Base-by-base conservation (phyloP, 768 basidiomycete genomes). In the Panaeolus papilionaceus region DNA sequence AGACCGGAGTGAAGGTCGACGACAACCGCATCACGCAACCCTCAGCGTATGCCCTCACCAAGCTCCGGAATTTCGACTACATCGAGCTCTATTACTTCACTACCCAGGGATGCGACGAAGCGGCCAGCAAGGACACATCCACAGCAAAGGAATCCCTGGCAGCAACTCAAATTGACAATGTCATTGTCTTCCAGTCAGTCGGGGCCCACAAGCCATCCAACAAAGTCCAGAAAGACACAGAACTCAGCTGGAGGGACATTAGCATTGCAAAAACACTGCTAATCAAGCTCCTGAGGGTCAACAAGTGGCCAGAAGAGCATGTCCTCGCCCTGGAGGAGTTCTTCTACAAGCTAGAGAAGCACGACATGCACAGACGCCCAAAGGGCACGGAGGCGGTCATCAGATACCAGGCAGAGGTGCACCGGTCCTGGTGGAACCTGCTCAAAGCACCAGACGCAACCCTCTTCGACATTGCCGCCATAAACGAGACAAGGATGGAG, bases 1-100 rank as follows among this genome's bases (percentile, higher is more conserved):
- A 45, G 3, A 9, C 49, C 33, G 40, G 68, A n/a, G 23, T 37
- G 44, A 45, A 37, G 28, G 68, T 69, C 33, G n/a, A 5, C 33
- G 33, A 33, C 33, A 33, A 33, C 33, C 33, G 33, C 33, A 33
- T 33, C 33, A 33, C 2, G 33, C 33, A 33, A 33, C 33, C 33
- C 33, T 33, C 33, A 33, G 33, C 33, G 33, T 51, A 51, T 20
- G n/a, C n/a, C 47, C 8, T 51, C n/a, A 9, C 47, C 14, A 26
- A 20, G 33, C 33, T 33, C 33, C 33, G 33, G 33, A 33, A 33
- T 33, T 33, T 33, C 33, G 33, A 33, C 33, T 33, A 33, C 33
- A 33, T 33, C 33, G 33, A 33, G 33, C 33, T 33, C 33, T 33
- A 33, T 5, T 33, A 33, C 33, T 33, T 33, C 33, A 33, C 33